Evolutionary conservation across 176 grass and related monocot genomes (phyloP).

Genomic region (Triticum dicoccoides): DNA sequence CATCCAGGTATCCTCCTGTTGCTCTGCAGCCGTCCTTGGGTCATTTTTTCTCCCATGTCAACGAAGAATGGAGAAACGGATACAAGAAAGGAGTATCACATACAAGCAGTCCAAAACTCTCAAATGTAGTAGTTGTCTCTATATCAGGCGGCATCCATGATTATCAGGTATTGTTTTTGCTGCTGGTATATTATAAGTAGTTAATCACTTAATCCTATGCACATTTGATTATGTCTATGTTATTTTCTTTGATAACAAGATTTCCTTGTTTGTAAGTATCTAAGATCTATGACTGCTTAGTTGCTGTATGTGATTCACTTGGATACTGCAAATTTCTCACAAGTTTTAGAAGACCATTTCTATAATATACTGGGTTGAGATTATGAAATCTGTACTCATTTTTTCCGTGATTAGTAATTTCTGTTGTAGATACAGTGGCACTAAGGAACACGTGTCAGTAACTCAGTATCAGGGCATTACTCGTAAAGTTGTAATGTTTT

Average conservation of each 20-base stretch:
- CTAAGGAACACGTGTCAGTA: background rate
- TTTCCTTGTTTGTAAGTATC: background rate
- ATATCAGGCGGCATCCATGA: slow-evolving; percentile 85
- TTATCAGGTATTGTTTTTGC: slow-evolving; percentile 73
- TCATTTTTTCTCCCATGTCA: slow-evolving; percentile 88
- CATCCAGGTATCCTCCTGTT: slow-evolving; percentile 84
- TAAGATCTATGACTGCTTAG: background rate
- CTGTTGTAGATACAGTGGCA: background rate
- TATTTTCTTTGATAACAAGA: slow-evolving; percentile 21
- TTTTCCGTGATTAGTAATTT: slow-evolving; percentile 4
- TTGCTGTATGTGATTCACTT: slow-evolving; percentile 2
- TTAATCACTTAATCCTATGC: slow-evolving; percentile 12
- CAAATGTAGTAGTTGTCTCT: slow-evolving; percentile 85
- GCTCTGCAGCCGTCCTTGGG: slow-evolving; percentile 90
- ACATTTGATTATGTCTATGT: slow-evolving; percentile 10
- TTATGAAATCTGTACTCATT: background rate
- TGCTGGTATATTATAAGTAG: background rate
- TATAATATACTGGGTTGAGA: background rate
- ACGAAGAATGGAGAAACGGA: slow-evolving; percentile 92
- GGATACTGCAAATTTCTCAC: background rate
- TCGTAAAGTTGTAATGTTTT: background rate
- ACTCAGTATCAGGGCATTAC: background rate
- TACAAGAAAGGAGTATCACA: slow-evolving; percentile 45
- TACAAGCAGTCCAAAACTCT: slow-evolving; percentile 49
- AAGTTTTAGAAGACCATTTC: background rate